Conservation (phyloP, 2,329 filamentous ascomycete species). For the Stromatinia cepivora region DNA sequence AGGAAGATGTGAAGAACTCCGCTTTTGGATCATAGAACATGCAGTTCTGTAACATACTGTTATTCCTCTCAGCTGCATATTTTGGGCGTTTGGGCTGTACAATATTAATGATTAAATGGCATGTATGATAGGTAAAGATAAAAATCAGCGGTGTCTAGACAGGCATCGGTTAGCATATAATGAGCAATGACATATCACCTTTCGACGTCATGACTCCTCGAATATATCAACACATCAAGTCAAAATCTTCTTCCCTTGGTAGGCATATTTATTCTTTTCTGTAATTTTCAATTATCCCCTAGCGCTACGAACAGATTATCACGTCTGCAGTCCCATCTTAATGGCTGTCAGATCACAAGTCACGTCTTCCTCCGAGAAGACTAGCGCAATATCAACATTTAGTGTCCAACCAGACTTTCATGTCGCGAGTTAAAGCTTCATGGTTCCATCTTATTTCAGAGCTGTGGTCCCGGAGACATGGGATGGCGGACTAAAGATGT, state of each 20-base stretch:
- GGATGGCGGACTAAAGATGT: slow-evolving; percentile 57
- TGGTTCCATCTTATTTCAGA: slow-evolving; percentile 52
- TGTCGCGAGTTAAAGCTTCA: slow-evolving; percentile 33
- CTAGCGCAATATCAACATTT: slow-evolving; percentile 52
- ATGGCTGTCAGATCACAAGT: slow-evolving; percentile 55
- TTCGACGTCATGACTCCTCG: neutral
- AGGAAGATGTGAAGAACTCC: slow-evolving; percentile 35
- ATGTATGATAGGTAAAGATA: slow-evolving; percentile 21
- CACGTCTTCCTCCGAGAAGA: slow-evolving; percentile 34
- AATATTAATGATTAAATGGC: slow-evolving; percentile 20
- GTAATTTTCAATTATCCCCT: neutral
- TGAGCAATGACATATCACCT: slow-evolving; percentile 19
- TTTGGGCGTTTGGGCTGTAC: slow-evolving; percentile 27
- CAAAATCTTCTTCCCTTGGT: neutral
- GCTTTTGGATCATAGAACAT: slow-evolving; percentile 34
- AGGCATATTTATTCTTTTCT: neutral
- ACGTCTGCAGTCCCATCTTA: slow-evolving; percentile 48
- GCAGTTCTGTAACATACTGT: slow-evolving; percentile 34
- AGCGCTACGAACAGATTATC: slow-evolving; percentile 55
- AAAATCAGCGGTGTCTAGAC: neutral
- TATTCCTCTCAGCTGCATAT: slow-evolving; percentile 36
- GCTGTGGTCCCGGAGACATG: slow-evolving; percentile 52
- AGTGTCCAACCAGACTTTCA: slow-evolving; percentile 30
- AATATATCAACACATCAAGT: neutral
- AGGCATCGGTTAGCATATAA: slow-evolving; percentile 7